These are phyloP conservation scores for Geosmithia morbida DNA, from an alignment of 2,329 filamentous ascomycete genomes.

Conservation along the genomic window DNA sequence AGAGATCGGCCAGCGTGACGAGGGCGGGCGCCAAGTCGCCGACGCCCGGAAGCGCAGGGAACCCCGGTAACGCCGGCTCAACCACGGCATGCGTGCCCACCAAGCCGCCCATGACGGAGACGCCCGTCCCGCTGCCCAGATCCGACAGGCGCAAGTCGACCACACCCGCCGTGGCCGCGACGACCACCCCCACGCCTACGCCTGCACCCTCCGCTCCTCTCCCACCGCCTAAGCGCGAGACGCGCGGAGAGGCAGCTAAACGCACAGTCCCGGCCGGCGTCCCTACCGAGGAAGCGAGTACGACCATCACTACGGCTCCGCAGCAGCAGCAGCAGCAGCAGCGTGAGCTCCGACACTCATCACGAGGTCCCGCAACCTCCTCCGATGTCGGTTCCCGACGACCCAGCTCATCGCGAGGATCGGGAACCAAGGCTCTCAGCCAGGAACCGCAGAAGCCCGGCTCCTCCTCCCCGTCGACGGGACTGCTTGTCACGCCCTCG, in stretches of 20 bases:
- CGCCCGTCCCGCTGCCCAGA: constrained; percentile 20
- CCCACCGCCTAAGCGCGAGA: constrained; percentile 23
- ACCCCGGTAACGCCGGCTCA: constrained; percentile 9
- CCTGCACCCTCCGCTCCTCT: too few relatives aligned
- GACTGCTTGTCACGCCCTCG: constrained; percentile 27
- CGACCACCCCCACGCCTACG: constrained; percentile 7
- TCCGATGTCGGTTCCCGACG: too few relatives aligned
- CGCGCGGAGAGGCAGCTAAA: constrained; percentile 27
- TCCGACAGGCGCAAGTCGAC: constrained; percentile 16
- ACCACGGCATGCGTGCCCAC: constrained; percentile 19
- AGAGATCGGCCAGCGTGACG: too few relatives aligned
- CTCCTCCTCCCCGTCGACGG: too few relatives aligned
- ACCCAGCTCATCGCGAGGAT: too few relatives aligned
- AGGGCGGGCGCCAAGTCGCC: constrained; percentile 13
- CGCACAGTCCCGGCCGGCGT: constrained; percentile 8
- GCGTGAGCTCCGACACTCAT: too few relatives aligned
- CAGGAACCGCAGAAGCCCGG: too few relatives aligned
- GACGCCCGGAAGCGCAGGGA: constrained; percentile 12
- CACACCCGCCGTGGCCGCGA: constrained; percentile 16
- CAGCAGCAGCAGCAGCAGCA: constrained; percentile 20
- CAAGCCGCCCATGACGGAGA: constrained; percentile 17
- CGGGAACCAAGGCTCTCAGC: too few relatives aligned
- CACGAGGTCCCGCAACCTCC: too few relatives aligned
- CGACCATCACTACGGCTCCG: too few relatives aligned
- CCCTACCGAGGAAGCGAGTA: too few relatives aligned